Evolutionary conservation across 1,284 basidiomycete species (phyloP).

Genomic region (Microbotryum scabiosae): DNA sequence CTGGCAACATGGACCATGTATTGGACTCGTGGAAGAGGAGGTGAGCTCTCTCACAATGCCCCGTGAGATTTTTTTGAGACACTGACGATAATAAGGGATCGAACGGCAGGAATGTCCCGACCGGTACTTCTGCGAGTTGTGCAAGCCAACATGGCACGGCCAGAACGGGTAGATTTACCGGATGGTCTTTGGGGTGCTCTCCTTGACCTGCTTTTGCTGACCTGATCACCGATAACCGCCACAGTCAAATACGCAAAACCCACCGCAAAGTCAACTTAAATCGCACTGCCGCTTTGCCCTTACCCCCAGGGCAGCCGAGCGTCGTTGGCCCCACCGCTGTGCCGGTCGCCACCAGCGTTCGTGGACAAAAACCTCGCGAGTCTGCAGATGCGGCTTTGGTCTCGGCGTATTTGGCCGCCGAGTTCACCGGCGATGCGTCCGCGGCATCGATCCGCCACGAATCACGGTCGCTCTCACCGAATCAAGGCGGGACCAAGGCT

Average conservation of each 20-base stretch:
- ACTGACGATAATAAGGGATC: no score
- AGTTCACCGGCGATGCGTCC: conserved; percentile 40
- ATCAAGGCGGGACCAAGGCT: not conserved
- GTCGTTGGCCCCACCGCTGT: not conserved
- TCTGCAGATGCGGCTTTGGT: conserved; percentile 27
- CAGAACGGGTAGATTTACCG: conserved; percentile 47
- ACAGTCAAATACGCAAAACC: conserved; percentile 27
- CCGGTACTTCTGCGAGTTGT: conserved; percentile 81
- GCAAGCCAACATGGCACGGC: conserved; percentile 52
- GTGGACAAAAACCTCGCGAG: conserved; percentile 18
- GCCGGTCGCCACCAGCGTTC: not conserved
- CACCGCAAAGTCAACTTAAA: conserved; percentile 17
- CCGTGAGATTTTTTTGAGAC: no score
- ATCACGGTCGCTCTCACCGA: conserved; percentile 2
- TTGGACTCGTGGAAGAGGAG: conserved; percentile 82
- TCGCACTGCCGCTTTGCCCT: not conserved
- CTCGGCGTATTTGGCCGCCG: conserved; percentile 23
- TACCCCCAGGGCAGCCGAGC: conserved; percentile 2
- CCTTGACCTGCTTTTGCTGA: not conserved
- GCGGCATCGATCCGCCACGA: conserved; percentile 33
- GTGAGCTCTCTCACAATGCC: conserved; percentile 32
- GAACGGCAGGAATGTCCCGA: conserved; percentile 39
- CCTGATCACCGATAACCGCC: not conserved
- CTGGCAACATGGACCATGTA: conserved; percentile 96
- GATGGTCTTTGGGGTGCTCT: not conserved